Conservation (phyloP, 2,329 filamentous ascomycete genomes). For the Geosmithia flava region DNA sequence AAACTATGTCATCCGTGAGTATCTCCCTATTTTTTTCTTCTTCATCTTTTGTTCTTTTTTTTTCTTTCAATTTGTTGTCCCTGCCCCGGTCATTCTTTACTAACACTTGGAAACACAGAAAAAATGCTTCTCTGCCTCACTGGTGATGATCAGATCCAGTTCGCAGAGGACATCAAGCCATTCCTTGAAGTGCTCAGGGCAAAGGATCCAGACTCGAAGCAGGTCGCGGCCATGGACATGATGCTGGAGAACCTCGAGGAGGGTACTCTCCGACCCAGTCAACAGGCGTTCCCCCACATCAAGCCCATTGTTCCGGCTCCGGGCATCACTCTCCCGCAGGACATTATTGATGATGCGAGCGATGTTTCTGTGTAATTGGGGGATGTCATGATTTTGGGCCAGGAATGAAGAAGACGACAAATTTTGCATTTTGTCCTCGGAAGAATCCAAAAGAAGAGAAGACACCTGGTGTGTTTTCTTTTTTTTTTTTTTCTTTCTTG, state of each 20-base stretch:
- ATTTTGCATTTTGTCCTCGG: too few relatives aligned
- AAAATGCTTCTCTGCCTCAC: constrained; percentile 60
- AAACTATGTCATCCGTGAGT: constrained; percentile 93
- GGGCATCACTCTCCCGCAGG: constrained; percentile 32
- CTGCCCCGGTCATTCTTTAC: neutral
- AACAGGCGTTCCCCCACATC: constrained; percentile 11
- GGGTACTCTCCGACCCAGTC: constrained; percentile 20
- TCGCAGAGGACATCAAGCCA: constrained; percentile 52
- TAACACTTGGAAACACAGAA: constrained; percentile 41
- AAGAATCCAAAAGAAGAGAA: too few relatives aligned
- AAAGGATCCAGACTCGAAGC: constrained; percentile 56
- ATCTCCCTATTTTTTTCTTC: too few relatives aligned
- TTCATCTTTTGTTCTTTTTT: neutral
- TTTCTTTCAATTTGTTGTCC: constrained; percentile 5
- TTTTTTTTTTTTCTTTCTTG: neutral
- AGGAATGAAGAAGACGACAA: too few relatives aligned
- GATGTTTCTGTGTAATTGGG: too few relatives aligned
- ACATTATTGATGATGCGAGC: neutral
- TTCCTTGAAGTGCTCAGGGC: constrained; percentile 51
- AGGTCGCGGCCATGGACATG: constrained; percentile 28
- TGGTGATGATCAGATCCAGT: constrained; percentile 42
- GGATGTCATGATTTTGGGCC: too few relatives aligned
- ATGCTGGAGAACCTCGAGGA: constrained; percentile 13
- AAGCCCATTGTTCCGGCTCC: constrained; percentile 26
- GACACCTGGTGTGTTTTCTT: too few relatives aligned